phyloP scores from a whole-genome alignment of 208 protist genomes.

The Crithidia sp. region DNA sequence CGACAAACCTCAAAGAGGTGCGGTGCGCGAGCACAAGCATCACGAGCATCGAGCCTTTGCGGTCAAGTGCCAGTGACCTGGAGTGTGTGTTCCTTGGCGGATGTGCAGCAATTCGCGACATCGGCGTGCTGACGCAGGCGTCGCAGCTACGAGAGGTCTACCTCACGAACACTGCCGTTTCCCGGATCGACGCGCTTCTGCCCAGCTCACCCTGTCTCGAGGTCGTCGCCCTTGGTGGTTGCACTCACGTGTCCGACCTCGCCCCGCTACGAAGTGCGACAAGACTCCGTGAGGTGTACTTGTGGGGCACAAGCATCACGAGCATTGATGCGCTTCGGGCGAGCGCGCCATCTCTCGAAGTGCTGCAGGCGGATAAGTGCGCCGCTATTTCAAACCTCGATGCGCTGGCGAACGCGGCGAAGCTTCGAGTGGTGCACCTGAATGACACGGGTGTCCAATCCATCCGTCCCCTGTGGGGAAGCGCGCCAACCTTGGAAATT shows the following conservation, averaged over 20 bases:
- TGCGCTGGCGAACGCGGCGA: background rate
- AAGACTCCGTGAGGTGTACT: constrained; percentile 3
- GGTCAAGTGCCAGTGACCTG: background rate
- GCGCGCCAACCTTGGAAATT: background rate
- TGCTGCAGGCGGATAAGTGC: constrained; percentile 7
- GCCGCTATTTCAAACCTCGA: background rate
- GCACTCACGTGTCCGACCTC: constrained; percentile 5
- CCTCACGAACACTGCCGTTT: constrained; percentile 10
- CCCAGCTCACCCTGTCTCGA: background rate
- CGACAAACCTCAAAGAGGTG: background rate
- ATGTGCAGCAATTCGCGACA: constrained; percentile 3
- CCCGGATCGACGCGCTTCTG: constrained; percentile 4
- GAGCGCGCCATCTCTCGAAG: constrained; percentile 8
- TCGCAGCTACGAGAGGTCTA: constrained; percentile 9
- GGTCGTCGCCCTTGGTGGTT: constrained; percentile 18
- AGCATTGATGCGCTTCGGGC: constrained; percentile 6
- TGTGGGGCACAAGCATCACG: constrained; percentile 9
- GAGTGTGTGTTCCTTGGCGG: constrained; percentile 14
- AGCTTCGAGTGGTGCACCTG: constrained; percentile 16
- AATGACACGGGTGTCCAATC: constrained; percentile 6
- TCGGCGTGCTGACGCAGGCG: constrained; percentile 1
- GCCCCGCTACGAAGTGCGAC: background rate
- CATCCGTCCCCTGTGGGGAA: constrained; percentile 13
- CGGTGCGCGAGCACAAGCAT: constrained; percentile 1
- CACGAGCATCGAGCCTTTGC: constrained; percentile 3